Base-by-base conservation (phyloP, 75 land plant genomes). In the Cryptomeria japonica region DNA sequence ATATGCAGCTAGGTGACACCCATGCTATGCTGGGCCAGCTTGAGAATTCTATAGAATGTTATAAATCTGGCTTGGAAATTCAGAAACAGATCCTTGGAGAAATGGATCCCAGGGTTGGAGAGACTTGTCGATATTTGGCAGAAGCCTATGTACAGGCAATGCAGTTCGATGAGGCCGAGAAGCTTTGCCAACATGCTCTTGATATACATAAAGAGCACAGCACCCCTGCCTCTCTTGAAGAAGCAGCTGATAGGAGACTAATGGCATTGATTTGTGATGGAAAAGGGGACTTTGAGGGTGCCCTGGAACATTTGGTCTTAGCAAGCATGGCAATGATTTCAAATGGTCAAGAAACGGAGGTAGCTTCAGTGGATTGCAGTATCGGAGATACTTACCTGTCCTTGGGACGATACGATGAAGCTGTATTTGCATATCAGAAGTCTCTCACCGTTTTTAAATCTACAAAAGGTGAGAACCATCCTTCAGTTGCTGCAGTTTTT, bases 1-100 rank as follows among this genome's bases (percentile, higher is more conserved):
- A 87, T 77, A 97, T 96, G 99, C 97, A 96, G 85, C 89, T 96
- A 51, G 97, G 97, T 18, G 97, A 96, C 80, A 94, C 96, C 19
- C 91, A 90, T 90, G 93, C 92, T 3, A 90, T 94, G 90, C 16
- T 95, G 28, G 96, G 97, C 25, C 93, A 93, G 87, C 86, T 92
- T 80, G 94, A 91, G 34, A 87, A 93, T 38, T 91, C 94, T 22
- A 88, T 97, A 39, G 58, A 87, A 64, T 91, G 90, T 78, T 97
- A 97, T 88, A 93, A 92, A 31, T 85, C 90, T 46, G 98, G 95
- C 15, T 86, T 95, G 86, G 92, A 91, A 55, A 85, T 97, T 44
- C 98, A 97, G 86, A 94, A 92, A 83, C 89, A 92, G 80, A 89
- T 92, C 5, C 87, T 97, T 49, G 97, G 97, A 39, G 94, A 96